These are phyloP conservation scores for Fusarium sp. DNA, from an alignment of 2,329 filamentous ascomycete genomes.

Conservation along the genomic window DNA sequence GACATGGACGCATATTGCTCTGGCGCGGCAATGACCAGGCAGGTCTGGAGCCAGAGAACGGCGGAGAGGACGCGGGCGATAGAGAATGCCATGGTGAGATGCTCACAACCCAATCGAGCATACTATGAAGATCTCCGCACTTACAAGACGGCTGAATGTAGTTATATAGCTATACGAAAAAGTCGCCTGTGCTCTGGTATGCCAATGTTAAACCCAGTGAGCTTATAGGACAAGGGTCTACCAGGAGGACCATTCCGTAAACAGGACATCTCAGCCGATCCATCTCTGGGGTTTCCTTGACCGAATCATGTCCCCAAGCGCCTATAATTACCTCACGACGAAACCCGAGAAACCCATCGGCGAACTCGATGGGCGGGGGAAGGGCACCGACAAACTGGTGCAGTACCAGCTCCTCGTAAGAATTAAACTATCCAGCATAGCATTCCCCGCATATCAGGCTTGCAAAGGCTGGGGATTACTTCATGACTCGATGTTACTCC, in stretches of 20 bases:
- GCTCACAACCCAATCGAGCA: not conserved
- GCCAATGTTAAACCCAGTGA: not conserved
- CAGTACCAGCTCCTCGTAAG: not conserved
- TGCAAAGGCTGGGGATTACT: not conserved
- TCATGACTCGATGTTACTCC: not conserved
- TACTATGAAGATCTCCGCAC: not conserved
- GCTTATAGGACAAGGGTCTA: not conserved
- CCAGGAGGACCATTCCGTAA: not conserved
- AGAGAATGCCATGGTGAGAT: not conserved
- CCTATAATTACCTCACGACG: not conserved
- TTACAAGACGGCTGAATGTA: not conserved
- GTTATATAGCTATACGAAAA: not conserved
- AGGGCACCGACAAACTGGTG: not conserved
- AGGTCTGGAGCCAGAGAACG: not conserved
- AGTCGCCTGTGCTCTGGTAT: not conserved
- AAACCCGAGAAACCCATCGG: not conserved
- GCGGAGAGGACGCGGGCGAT: not conserved
- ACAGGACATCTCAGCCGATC: not conserved
- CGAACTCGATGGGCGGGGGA: not conserved
- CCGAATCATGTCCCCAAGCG: not conserved
- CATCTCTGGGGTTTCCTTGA: not conserved
- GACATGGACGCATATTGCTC: not conserved
- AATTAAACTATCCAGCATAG: not conserved
- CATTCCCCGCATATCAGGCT: constrained; percentile 4
- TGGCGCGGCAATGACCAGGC: not conserved